Percentiles rank a stretch among this genome's conserved stretches.
phyloP scores from a whole-genome alignment of 306 rosid genomes.

The Medicago ruthenica region DNA sequence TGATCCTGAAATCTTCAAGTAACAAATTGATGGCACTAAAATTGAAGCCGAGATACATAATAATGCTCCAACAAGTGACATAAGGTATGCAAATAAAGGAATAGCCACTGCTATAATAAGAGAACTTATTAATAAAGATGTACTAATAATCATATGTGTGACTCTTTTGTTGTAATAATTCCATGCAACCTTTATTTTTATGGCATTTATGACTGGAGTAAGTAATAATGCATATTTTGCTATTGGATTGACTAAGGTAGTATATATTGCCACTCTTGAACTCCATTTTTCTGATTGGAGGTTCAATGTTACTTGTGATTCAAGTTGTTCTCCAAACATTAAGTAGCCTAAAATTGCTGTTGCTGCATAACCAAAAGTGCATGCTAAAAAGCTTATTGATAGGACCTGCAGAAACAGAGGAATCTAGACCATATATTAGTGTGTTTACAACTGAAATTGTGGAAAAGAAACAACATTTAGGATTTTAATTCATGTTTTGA shows the following conservation, averaged over 20 bases:
- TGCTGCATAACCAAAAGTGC: conserved; percentile 71
- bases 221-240: conserved; percentile 82
- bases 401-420: conserved; percentile 55
- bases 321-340: conserved; percentile 70
- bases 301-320: conserved; percentile 70
- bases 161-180: conserved; percentile 43
- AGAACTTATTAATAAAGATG: conserved; percentile 51
- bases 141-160: conserved; percentile 49
- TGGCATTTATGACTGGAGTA: conserved; percentile 60
- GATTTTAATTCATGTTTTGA: neutral
- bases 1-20: conserved; percentile 73
- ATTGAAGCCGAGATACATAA: conserved; percentile 67
- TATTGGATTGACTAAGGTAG: conserved; percentile 71
- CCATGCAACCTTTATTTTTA: conserved; percentile 49
- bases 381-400: conserved; percentile 55
- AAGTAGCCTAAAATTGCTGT: conserved; percentile 69
- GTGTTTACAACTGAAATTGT: neutral
- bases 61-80: conserved; percentile 77
- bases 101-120: conserved; percentile 57
- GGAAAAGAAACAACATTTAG: neutral
- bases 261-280: conserved; percentile 69
- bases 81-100: conserved; percentile 61
- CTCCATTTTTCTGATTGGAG: conserved; percentile 66
- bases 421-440: neutral
- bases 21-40: conserved; percentile 68